phyloP scores from a whole-genome alignment of 345 rosid genomes.

The Populus euphratica region DNA sequence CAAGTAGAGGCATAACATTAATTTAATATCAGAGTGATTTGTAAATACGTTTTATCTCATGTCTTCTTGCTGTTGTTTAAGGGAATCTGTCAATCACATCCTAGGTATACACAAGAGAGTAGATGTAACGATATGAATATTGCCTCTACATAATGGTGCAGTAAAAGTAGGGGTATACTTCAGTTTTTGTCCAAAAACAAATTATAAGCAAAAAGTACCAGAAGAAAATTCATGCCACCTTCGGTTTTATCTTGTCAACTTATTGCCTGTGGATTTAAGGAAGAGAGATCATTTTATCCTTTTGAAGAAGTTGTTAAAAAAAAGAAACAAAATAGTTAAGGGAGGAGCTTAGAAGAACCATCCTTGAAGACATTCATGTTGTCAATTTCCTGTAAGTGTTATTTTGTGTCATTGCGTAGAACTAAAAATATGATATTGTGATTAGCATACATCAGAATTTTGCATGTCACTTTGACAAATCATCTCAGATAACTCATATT shows the following conservation, averaged over 20 bases:
- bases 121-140: neutral
- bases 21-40: neutral
- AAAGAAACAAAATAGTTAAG: neutral
- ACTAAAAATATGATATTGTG: neutral
- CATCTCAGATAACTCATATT: conserved; percentile 67
- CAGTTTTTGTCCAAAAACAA: neutral
- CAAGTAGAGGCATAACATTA: neutral
- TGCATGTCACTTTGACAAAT: neutral
- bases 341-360: neutral
- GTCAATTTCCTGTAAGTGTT: neutral
- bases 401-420: neutral
- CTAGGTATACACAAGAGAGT: neutral
- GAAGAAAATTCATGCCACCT: neutral
- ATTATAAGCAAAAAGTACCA: neutral
- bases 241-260: neutral
- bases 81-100: no score
- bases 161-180: neutral
- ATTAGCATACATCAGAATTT: neutral
- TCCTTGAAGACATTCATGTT: neutral
- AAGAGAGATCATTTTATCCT: neutral
- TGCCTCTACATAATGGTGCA: neutral
- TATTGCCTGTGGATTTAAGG: neutral
- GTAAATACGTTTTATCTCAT: neutral
- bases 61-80: neutral
- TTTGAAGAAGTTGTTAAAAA: neutral